These are phyloP conservation scores for Podospora pseudopauciseta DNA, from an alignment of 495 filamentous ascomycete species.

Conservation along the genomic window DNA sequence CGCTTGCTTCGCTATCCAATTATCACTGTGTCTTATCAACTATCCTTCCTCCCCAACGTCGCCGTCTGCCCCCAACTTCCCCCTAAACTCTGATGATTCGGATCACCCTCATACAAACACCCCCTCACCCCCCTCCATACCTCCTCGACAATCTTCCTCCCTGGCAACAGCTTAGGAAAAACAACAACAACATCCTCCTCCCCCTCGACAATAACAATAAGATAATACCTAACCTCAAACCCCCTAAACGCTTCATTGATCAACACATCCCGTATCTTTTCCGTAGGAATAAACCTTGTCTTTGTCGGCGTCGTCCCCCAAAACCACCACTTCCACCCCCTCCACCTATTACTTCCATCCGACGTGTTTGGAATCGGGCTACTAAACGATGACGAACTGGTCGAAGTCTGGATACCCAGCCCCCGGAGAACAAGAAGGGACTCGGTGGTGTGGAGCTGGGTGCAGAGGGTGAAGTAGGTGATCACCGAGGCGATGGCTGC, in stretches of 20 bases:
- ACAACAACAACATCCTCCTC: conserved; percentile 88
- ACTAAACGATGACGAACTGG: not conserved
- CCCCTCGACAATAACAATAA: conserved; percentile 86
- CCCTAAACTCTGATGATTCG: not conserved
- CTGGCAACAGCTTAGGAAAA: conserved; percentile 77
- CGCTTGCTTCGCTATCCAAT: not conserved
- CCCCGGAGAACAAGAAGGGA: conserved; percentile 83
- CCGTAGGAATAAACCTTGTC: conserved; percentile 88
- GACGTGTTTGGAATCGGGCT: not conserved
- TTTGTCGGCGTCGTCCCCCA: conserved; percentile 42
- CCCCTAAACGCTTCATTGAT: conserved; percentile 95
- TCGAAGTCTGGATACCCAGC: conserved; percentile 80
- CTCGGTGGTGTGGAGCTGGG: conserved; percentile 62
- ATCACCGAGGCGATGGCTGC: conserved; percentile 15
- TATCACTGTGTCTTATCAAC: not conserved
- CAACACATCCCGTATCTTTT: conserved; percentile 83
- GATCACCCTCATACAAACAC: conserved; percentile 68
- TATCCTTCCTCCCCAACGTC: conserved; percentile 3
- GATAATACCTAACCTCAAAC: conserved; percentile 85
- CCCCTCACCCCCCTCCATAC: conserved; percentile 79
- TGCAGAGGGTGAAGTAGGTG: conserved; percentile 34
- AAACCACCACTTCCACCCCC: conserved; percentile 14
- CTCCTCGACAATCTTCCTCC: conserved; percentile 65
- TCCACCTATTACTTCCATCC: not conserved
- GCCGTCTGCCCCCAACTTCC: conserved; percentile 13